Evolutionary conservation across 768 basidiomycete genomes (phyloP).

Genomic region (Gyrodon lividus): DNA sequence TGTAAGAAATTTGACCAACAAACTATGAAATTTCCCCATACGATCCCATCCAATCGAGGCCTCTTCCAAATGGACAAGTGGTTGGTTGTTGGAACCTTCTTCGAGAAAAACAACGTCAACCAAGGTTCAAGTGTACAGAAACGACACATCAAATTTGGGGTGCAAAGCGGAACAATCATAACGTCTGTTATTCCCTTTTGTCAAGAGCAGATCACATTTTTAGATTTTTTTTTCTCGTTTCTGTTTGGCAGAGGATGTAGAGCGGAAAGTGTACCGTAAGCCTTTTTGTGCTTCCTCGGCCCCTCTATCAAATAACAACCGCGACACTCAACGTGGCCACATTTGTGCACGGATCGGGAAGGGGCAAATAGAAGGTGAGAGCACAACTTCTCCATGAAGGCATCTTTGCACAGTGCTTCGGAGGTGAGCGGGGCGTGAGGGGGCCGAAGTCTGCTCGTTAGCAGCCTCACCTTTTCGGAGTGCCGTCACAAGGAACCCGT

Average conservation of each 20-base stretch:
- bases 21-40: not conserved
- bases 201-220: slow-evolving; percentile 19
- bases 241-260: slow-evolving; percentile 17
- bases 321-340: slow-evolving; percentile 17
- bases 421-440: not conserved
- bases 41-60: not conserved
- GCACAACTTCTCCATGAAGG: not conserved
- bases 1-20: slow-evolving; percentile 1
- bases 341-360: not conserved
- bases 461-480: not conserved
- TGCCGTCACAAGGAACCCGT: not conserved
- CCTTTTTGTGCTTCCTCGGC: slow-evolving; percentile 3
- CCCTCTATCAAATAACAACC: slow-evolving; percentile 18
- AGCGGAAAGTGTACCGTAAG: slow-evolving; percentile 26
- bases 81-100: slow-evolving; percentile 7
- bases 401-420: not conserved
- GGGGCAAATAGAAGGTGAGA: not conserved
- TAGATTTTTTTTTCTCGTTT: slow-evolving; percentile 7
- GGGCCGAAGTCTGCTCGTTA: not conserved
- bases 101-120: slow-evolving; percentile 20
- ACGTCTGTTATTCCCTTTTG: slow-evolving; percentile 12
- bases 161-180: slow-evolving; percentile 8
- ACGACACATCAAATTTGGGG: slow-evolving; percentile 12
- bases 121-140: slow-evolving; percentile 21
- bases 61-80: slow-evolving; percentile 3